A percentile compares a stretch with the other conserved stretches of the same genome.
These are phyloP conservation scores for Delonix regia DNA, from an alignment of 306 rosid species.

Conservation along the genomic window DNA sequence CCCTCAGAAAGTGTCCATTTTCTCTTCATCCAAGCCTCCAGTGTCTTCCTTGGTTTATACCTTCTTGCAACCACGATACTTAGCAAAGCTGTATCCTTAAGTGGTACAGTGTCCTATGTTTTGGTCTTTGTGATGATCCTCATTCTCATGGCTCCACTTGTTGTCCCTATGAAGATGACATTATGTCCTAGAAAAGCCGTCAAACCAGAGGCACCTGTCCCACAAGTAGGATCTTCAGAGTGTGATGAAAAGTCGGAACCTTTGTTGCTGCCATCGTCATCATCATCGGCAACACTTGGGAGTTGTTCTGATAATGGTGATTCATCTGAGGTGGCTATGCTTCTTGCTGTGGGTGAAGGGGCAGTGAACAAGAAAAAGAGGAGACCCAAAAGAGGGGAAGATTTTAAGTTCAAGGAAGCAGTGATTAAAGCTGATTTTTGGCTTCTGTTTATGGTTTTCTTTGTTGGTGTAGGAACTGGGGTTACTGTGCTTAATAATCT, in stretches of 20 bases:
- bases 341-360: conserved; percentile 90
- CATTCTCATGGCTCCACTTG: conserved; percentile 79
- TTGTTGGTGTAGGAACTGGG: conserved; percentile 88
- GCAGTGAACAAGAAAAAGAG: conserved; percentile 71
- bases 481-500: conserved; percentile 78
- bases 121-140: conserved; percentile 58
- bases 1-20: conserved; percentile 57
- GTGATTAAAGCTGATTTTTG: conserved; percentile 84
- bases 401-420: conserved; percentile 71
- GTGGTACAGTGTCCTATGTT: conserved; percentile 36
- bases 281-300: conserved; percentile 49
- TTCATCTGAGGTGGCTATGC: conserved; percentile 68
- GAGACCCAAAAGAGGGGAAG: conserved; percentile 86
- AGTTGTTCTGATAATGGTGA: conserved; percentile 55
- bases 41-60: conserved; percentile 65
- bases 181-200: conserved; percentile 43
- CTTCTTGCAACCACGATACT: conserved; percentile 60
- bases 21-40: conserved; percentile 64
- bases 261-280: conserved; percentile 39
- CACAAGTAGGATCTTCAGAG: conserved; percentile 9
- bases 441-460: conserved; percentile 73
- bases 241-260: conserved; percentile 46
- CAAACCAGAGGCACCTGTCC: conserved; percentile 30
- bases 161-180: conserved; percentile 81
- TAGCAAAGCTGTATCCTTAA: conserved; percentile 36